Evolutionary conservation across 257 asterid species (phyloP).

Genomic region (Sherardia arvensis): DNA sequence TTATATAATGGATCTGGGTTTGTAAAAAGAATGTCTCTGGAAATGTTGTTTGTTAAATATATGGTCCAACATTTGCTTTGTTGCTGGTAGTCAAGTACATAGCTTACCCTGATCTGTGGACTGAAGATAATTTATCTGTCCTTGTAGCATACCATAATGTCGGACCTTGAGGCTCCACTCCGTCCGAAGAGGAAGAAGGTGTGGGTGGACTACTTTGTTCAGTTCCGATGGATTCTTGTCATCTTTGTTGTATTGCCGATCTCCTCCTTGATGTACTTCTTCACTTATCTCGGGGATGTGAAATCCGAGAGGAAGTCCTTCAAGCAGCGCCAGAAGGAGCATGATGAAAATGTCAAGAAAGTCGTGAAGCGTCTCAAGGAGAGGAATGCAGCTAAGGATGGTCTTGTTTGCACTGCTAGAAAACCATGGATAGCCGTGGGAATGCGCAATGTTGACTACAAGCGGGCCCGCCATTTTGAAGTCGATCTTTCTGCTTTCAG

Average conservation of each 20-base stretch:
- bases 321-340: conserved; percentile 50
- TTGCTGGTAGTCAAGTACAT: background rate
- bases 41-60: too few species aligned
- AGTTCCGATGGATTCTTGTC: conserved; percentile 85
- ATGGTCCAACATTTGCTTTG: background rate
- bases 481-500: conserved; percentile 88
- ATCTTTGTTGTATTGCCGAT: conserved; percentile 82
- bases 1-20: background rate
- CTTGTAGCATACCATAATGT: conserved; percentile 29
- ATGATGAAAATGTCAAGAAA: conserved; percentile 41
- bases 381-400: conserved; percentile 38
- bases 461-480: conserved; percentile 89
- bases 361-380: conserved; percentile 41
- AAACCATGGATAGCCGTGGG: conserved; percentile 73
- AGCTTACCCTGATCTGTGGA: background rate
- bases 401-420: conserved; percentile 90
- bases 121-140: background rate
- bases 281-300: conserved; percentile 71
- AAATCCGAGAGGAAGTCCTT: conserved; percentile 65
- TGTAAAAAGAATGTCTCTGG: background rate
- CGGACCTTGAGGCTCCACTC: conserved; percentile 80
- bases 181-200: conserved; percentile 91
- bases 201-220: conserved; percentile 74
- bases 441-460: conserved; percentile 90
- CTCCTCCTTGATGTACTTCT: conserved; percentile 66